Evolutionary conservation across 257 asterid genomes (phyloP), one percentile per base, ranked within the genome.

Genomic region (Nicotiana undulata): DNA sequence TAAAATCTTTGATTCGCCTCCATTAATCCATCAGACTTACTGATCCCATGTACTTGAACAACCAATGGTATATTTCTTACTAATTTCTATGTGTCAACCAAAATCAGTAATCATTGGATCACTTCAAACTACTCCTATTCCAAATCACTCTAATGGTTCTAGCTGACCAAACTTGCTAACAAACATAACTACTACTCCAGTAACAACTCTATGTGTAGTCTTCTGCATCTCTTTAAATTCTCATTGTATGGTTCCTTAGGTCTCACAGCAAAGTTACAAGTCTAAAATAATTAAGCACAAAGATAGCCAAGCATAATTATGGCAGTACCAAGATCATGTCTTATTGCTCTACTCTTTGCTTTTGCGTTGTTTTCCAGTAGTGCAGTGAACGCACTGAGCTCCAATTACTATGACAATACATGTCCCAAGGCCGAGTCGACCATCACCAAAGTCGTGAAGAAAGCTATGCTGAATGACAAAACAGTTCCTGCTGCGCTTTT

Each of bases 401-500:
- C 74, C 37, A 72, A 92, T 51, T 91, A 92, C 84, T 94, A 94
- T 44, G 89, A 88, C 63, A 88, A 88, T 15, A 91, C 95, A 63
- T 94, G 98, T 77, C 97, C 97, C 0, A 86, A 83, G 18, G 90
- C 86, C 1, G 97, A 92, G 81, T 70, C 89, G 22, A 63, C 63
- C 1, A 82, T 94, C 70, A 60, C 86, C 3, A 52, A 84, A 15
- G 87, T 76, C 15, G 94, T 94, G 24, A 86, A 81, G 80, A 91
- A 89, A 61, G 92, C 92, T 77, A 89, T 89, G 85, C 52, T 60
- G 67, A 94, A 89, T 84, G 98, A 92, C 75, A 88, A 67, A 76
- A 91, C 96, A 7, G 97, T 94, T 37, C 92, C 97, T 0, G 98
- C 98, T 9, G 97, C 97, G n/a, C 84, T 94, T 3, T 96, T 94